Percentiles rank a stretch among this genome's conserved stretches.
phyloP scores from a whole-genome alignment of 306 rosid species.

The Lupinus albus region DNA sequence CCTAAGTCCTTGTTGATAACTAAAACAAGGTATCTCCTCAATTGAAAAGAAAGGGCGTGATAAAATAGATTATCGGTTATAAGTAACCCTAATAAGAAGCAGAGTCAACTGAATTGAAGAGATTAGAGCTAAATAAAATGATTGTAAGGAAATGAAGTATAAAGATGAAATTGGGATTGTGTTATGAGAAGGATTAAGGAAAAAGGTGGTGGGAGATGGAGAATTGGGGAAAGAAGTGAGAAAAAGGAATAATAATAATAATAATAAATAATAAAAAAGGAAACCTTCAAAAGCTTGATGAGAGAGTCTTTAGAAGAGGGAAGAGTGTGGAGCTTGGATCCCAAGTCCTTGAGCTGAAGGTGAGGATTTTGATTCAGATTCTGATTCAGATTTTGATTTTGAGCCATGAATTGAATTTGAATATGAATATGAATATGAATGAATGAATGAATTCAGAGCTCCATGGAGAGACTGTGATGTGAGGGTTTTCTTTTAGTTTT shows the following conservation, averaged over 20 bases:
- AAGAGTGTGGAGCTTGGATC: conserved; percentile 81
- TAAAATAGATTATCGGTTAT: conserved; percentile 4
- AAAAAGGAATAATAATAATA: conserved; percentile 25
- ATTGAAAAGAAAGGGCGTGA: conserved; percentile 2
- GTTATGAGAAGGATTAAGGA: no score
- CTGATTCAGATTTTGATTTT: conserved; percentile 71
- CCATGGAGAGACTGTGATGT: no score
- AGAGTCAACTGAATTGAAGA: conserved; percentile 16
- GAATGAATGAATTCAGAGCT: no score
- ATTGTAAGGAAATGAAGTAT: no score
- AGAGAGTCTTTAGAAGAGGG: conserved; percentile 84
- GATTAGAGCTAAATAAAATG: conserved; percentile 34
- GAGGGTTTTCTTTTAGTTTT: no score
- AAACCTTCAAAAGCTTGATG: conserved; percentile 83
- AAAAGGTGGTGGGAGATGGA: no score
- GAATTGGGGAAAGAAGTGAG: conserved; percentile 14
- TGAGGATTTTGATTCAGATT: conserved; percentile 43
- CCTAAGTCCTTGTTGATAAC: conserved; percentile 31
- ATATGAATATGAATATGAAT: no score
- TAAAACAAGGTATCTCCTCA: not conserved
- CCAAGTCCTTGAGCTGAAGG: conserved; percentile 88
- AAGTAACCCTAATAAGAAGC: conserved; percentile 5
- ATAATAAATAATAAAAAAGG: conserved; percentile 23
- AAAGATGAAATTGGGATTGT: no score
- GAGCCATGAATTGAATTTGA: conserved; percentile 8